Percentiles rank a stretch among this genome's conserved stretches.
Evolutionary conservation across 2,329 filamentous ascomycete genomes (phyloP).

Genomic region (Biscogniauxia mediterranea): DNA sequence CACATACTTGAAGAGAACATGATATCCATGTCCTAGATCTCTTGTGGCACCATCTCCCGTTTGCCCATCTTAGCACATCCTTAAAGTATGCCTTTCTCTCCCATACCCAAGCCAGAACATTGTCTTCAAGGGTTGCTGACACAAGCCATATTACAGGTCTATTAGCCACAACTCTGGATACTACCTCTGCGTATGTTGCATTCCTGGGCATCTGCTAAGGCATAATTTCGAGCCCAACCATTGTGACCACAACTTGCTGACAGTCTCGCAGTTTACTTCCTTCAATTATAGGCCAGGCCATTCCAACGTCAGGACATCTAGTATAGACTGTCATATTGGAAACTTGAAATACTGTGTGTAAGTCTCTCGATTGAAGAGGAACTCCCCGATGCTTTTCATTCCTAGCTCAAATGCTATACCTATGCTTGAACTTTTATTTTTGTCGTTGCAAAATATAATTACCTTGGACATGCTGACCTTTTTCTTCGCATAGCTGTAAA

Average conservation of each 20-base stretch:
- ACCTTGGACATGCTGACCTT: background rate
- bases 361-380: background rate
- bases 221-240: background rate
- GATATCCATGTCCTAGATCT: background rate
- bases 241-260: background rate
- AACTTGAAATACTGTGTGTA: background rate
- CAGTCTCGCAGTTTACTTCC: background rate
- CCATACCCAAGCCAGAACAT: background rate
- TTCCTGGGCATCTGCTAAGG: background rate
- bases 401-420: background rate
- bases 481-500: slow-evolving; percentile 1
- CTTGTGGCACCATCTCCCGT: background rate
- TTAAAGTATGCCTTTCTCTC: background rate
- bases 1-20: background rate
- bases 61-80: background rate
- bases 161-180: background rate
- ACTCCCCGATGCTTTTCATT: background rate
- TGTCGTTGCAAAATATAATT: background rate
- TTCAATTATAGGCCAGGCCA: background rate
- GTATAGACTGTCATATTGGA: background rate
- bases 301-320: background rate
- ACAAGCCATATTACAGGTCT: background rate
- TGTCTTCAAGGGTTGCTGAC: background rate
- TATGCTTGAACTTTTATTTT: background rate
- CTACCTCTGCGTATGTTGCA: background rate